Conservation (phyloP, 2,329 filamentous ascomycete genomes). For the Colletotrichum sp. region DNA sequence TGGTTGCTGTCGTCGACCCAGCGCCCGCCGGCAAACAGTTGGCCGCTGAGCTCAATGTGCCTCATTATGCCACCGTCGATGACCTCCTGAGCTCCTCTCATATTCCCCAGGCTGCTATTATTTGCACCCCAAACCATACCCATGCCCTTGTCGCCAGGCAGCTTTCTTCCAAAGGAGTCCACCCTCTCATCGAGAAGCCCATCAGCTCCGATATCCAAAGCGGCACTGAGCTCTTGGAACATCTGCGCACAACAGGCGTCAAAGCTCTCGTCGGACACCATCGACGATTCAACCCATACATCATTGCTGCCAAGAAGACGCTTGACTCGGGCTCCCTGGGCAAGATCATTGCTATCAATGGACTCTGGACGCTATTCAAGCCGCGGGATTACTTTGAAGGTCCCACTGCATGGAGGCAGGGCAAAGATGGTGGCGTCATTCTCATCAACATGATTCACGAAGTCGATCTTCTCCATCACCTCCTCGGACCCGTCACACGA, state of each 20-base stretch:
- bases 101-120: constrained; percentile 56
- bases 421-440: constrained; percentile 48
- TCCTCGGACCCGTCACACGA: constrained; percentile 56
- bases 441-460: constrained; percentile 68
- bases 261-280: constrained; percentile 63
- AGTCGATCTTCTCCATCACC: constrained; percentile 60
- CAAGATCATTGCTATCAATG: constrained; percentile 54
- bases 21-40: constrained; percentile 23
- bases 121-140: constrained; percentile 65
- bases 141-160: constrained; percentile 56
- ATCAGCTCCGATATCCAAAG: constrained; percentile 46
- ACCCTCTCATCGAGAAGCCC: constrained; percentile 64
- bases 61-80: constrained; percentile 36
- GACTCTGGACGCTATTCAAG: constrained; percentile 59
- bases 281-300: constrained; percentile 63
- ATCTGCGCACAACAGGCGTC: constrained; percentile 31
- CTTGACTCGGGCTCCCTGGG: constrained; percentile 47
- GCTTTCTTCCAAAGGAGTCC: constrained; percentile 51
- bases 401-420: constrained; percentile 45
- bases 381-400: constrained; percentile 53
- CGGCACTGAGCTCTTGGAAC: constrained; percentile 35
- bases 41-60: constrained; percentile 24
- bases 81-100: constrained; percentile 42
- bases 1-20: constrained; percentile 35
- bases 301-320: constrained; percentile 51